Evolutionary conservation across 2,329 filamentous ascomycete species (phyloP), one percentile per base, ranked within the genome.

Genomic region (Phaeosphaeria sp.): DNA sequence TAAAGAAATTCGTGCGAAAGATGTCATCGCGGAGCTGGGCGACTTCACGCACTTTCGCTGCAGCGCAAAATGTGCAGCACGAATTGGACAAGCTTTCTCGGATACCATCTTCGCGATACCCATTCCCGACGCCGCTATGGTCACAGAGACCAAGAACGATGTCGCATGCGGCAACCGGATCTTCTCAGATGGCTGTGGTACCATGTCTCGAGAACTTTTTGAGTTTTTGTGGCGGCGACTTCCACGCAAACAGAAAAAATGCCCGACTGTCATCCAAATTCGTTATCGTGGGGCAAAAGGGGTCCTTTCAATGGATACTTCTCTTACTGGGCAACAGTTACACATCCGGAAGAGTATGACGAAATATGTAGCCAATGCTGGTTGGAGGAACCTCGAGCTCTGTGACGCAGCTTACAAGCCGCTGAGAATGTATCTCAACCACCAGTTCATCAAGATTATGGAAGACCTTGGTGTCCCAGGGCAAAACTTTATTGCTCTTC

Each of bases 131-230:
- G 0, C 86, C 86, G 1, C 87, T 82, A 43, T 60, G n/a, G 62
- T 67, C 3, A 60, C 55, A 72, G 52, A 65, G 21, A 1, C 65
- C 73, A 81, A 88, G 0, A 62, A 71, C 0, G 87, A 91, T 56
- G 79, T 91, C 1, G 79, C 83, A 56, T 72, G 74, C n/a, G 84
- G 83, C 11, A 78, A 75, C 0, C 83, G 87, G 4, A 82, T 88
- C 0, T 96, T 95, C 71, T 93, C 89, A 59, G 92, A 95, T 69
- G 92, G 92, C 1, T 89, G 91, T 1, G 92, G 92, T 0, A 92
- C 87, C 0, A 85, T 95, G 5, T 94, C 91, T 0, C 68, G 65
- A 11, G 79, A 79, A 0, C 81, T 92, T 0, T 77, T 90, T 49
- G 73, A 84, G 15, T 81, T 80, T n/a, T 84, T 93, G 2, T 89